These are phyloP conservation scores for Lotus japonicus DNA, from an alignment of 306 rosid species.

Conservation along the genomic window DNA sequence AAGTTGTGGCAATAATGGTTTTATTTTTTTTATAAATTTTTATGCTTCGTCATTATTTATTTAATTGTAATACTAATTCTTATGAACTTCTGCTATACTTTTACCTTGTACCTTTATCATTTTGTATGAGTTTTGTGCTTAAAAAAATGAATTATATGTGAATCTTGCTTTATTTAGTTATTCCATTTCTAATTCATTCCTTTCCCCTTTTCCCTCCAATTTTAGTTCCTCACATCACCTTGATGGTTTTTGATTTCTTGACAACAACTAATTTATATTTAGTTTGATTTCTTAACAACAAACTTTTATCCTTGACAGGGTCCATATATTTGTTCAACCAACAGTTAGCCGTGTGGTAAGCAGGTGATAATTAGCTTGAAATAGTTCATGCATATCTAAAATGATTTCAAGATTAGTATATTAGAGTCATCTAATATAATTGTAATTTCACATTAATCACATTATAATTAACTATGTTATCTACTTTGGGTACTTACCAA, in stretches of 20 bases:
- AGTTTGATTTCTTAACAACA: constrained; percentile 13
- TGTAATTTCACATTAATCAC: neutral
- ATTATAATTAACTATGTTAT: neutral
- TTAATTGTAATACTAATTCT: too few species aligned
- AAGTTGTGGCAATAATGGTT: neutral
- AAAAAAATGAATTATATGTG: too few species aligned
- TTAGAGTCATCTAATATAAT: neutral
- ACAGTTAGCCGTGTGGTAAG: constrained; percentile 75
- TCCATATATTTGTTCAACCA: constrained; percentile 88
- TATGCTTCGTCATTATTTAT: too few species aligned
- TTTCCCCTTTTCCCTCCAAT: neutral
- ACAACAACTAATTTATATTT: constrained; percentile 1
- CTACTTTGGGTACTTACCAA: neutral
- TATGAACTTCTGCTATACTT: too few species aligned
- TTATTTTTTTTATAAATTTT: neutral
- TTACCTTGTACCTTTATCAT: too few species aligned
- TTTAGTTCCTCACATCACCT: neutral
- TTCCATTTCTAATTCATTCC: neutral
- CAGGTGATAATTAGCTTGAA: constrained; percentile 53
- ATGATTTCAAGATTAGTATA: constrained; percentile 7
- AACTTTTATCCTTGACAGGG: constrained; percentile 50
- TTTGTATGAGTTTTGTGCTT: too few species aligned
- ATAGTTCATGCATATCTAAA: constrained; percentile 2
- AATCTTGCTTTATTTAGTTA: neutral
- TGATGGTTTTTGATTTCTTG: constrained; percentile 4